Base-by-base conservation (phyloP, 371 early-diverging fungal genomes). In the Funneliformis caledonium region DNA sequence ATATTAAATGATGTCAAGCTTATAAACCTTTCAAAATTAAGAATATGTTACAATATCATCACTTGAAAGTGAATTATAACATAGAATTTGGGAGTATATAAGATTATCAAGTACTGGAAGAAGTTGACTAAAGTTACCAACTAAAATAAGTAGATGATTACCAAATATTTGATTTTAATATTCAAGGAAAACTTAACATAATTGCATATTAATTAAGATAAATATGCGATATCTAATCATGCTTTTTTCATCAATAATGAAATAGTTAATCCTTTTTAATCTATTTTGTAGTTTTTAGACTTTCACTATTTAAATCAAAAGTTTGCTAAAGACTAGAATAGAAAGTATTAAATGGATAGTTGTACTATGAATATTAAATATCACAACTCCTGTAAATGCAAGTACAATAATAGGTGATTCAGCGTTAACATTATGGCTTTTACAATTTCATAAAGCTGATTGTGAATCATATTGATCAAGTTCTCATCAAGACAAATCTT, bases 101-200 rank as follows among this genome's bases (percentile, higher is more conserved):
- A 37, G 65, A 3, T 65, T 37, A 65, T 65, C 65, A 65, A 65
- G 65, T 6, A 65, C 65, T 11, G 65, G 65, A 7, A 12, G 65
- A 65, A 65, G 65, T 65, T 65, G 65, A 37, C 65, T 37, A 37
- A 65, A 65, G 12, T 65, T 37, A 33, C 65, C 65, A 33, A 65
- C 37, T 37, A 65, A 9, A 37, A 65, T 65, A 9, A 65, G 1
- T 31, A 37, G 37, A 10, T 37, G 65, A 33, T 33, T 33, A 65
- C 65, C 65, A 37, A 65, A 65, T 4, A 37, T 33, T 33, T 65
- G 65, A 65, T 65, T 65, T 65, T 65, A 1, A 33, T 37, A 11
- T 2, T 65, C 33, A 65, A 37, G 11, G 10, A 65, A 65, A 31
- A 33, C 12, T 65, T 33, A 37, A 6, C 3, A n/a, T n/a, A 65